A percentile compares a stretch with the other conserved stretches of the same genome.
phyloP scores from a whole-genome alignment of 2,329 filamentous ascomycete genomes.

The Aureobasidium sp. region DNA sequence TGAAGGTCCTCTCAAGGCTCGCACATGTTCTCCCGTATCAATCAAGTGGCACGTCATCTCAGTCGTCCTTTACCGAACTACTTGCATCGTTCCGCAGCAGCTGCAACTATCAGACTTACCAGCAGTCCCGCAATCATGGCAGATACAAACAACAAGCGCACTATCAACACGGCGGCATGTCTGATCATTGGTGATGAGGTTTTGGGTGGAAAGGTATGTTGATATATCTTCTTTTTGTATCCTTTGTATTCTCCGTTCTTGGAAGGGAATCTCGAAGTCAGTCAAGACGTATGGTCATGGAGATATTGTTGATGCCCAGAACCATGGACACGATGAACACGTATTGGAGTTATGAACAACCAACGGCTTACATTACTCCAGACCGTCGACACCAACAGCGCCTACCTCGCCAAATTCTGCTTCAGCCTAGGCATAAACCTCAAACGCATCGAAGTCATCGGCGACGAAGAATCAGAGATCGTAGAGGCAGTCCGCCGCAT shows the following conservation, averaged over 20 bases:
- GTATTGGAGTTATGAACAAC: neutral
- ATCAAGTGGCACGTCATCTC: constrained; percentile 65
- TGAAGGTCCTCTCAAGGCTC: neutral
- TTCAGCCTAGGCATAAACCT: constrained; percentile 59
- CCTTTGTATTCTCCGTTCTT: neutral
- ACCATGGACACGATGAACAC: neutral
- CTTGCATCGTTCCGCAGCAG: constrained; percentile 39
- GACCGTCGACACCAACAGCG: constrained; percentile 59
- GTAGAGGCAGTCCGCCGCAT: constrained; percentile 78
- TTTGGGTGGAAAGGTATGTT: constrained; percentile 76
- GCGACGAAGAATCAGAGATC: constrained; percentile 86
- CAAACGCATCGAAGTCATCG: constrained; percentile 85
- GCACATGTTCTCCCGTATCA: constrained; percentile 67
- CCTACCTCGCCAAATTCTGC: constrained; percentile 58
- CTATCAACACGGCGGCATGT: constrained; percentile 83
- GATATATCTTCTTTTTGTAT: neutral
- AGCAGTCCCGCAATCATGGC: constrained; percentile 28
- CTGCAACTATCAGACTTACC: constrained; percentile 16
- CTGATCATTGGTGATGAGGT: constrained; percentile 98
- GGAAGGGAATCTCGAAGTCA: too few relatives aligned
- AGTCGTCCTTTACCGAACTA: constrained; percentile 53
- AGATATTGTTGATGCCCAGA: neutral
- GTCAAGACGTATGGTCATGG: neutral
- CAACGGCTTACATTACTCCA: constrained; percentile 21
- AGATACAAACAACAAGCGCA: constrained; percentile 51